Evolutionary conservation across 1,284 basidiomycete genomes (phyloP).

Genomic region (Boletus holoroseus): DNA sequence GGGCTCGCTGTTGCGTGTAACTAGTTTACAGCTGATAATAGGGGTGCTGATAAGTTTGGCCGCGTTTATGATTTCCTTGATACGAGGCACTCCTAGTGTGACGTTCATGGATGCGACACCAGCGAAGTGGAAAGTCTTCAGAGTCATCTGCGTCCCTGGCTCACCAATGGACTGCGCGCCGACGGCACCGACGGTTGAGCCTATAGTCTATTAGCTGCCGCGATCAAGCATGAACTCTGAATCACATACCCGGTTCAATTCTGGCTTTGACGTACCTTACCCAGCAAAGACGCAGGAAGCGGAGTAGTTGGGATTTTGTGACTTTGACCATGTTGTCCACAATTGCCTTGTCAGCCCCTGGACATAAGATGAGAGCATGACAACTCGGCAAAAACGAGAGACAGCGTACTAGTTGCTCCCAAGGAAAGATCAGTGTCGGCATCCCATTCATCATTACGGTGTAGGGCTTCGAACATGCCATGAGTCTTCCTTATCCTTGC

Average conservation of each 20-base stretch:
- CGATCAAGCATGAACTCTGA: neutral
- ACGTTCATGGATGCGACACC: constrained; percentile 99
- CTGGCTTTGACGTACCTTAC: constrained; percentile 89
- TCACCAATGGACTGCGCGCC: constrained; percentile 99
- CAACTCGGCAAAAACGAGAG: constrained; percentile 1
- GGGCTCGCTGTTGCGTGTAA: constrained; percentile 76
- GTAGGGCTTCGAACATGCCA: constrained; percentile 82
- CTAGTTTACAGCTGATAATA: constrained; percentile 95
- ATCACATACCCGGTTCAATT: constrained; percentile 76
- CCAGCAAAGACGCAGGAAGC: constrained; percentile 86
- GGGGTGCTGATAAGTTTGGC: constrained; percentile 96
- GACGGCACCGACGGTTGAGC: constrained; percentile 96
- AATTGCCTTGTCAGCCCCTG: constrained; percentile 61
- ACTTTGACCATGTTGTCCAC: constrained; percentile 92
- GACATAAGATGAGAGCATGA: constrained; percentile 3
- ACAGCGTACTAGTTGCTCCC: constrained; percentile 61
- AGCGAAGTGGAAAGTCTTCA: constrained; percentile 99
- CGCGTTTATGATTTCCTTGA: constrained; percentile 99
- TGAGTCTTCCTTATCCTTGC: constrained; percentile 67
- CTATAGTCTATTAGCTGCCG: constrained; percentile 35
- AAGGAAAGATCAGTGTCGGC: constrained; percentile 71
- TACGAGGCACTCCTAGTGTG: constrained; percentile 97
- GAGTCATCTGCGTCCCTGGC: constrained; percentile 98
- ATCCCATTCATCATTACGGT: constrained; percentile 74
- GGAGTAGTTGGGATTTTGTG: constrained; percentile 72